These are phyloP conservation scores for Podospora fimiseda DNA, from an alignment of 495 filamentous ascomycete genomes.

Conservation along the genomic window DNA sequence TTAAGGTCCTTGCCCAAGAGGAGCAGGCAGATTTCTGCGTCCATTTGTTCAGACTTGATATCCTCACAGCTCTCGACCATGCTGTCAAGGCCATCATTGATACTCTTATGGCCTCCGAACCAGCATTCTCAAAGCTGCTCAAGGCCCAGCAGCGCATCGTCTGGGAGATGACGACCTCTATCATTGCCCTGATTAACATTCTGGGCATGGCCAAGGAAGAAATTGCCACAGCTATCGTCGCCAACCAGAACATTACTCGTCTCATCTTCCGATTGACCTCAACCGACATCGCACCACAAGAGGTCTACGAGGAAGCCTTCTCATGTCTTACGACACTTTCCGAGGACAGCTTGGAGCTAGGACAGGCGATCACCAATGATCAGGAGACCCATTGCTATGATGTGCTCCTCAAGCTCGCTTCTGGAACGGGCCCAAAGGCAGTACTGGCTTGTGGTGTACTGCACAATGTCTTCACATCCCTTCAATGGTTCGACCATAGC, in stretches of 20 bases:
- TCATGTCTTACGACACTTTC: slow-evolving; percentile 48
- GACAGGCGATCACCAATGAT: slow-evolving; percentile 36
- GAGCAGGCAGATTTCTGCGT: slow-evolving; percentile 57
- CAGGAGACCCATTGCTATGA: slow-evolving; percentile 32
- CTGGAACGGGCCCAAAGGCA: slow-evolving; percentile 27
- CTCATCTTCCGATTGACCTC: slow-evolving; percentile 47
- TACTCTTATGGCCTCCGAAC: slow-evolving; percentile 32
- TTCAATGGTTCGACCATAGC: slow-evolving; percentile 44
- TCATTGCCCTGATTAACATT: slow-evolving; percentile 38
- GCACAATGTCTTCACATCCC: slow-evolving; percentile 44
- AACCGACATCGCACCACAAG: slow-evolving; percentile 24
- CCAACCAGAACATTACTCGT: slow-evolving; percentile 37
- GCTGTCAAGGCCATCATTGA: slow-evolving; percentile 42
- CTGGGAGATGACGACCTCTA: slow-evolving; percentile 44
- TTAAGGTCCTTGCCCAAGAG: slow-evolving; percentile 50
- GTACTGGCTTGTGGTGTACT: slow-evolving; percentile 46
- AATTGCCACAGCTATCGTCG: slow-evolving; percentile 44
- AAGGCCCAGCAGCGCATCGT: slow-evolving; percentile 44
- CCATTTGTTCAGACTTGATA: slow-evolving; percentile 52
- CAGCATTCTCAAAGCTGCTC: slow-evolving; percentile 34
- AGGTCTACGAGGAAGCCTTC: slow-evolving; percentile 38
- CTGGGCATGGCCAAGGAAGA: slow-evolving; percentile 49
- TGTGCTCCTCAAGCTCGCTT: slow-evolving; percentile 30
- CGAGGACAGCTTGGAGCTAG: slow-evolving; percentile 47
- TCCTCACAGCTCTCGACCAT: slow-evolving; percentile 49